Percentiles rank a stretch among this genome's conserved stretches.
These are phyloP conservation scores for Lepidium aucheri DNA, from an alignment of 345 rosid genomes.

Conservation along the genomic window DNA sequence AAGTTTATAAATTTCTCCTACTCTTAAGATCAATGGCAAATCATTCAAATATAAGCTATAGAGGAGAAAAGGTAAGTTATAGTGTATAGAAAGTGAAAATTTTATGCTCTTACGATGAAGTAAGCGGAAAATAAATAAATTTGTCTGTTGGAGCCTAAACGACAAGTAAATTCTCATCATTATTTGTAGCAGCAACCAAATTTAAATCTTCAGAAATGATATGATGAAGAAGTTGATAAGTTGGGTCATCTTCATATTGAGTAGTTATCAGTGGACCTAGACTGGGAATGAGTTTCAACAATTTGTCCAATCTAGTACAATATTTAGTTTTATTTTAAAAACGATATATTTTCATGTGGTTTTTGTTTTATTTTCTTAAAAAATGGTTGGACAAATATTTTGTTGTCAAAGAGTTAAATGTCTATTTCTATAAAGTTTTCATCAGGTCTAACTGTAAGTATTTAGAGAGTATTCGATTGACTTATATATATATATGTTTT, in stretches of 20 bases:
- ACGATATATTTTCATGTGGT: too few relatives aligned
- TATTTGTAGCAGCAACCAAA: not conserved
- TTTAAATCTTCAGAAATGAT: not conserved
- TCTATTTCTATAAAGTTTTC: too few relatives aligned
- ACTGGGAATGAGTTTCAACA: not conserved
- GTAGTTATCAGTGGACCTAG: constrained; percentile 10
- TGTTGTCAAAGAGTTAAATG: too few relatives aligned
- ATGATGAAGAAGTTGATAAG: constrained; percentile 11
- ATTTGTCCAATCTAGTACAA: not conserved
- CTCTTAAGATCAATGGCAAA: not conserved
- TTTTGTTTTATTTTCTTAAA: too few relatives aligned
- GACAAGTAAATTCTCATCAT: not conserved
- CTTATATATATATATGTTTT: too few relatives aligned
- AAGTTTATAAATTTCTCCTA: not conserved
- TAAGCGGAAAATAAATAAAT: not conserved
- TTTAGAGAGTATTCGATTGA: too few relatives aligned
- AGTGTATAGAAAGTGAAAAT: not conserved
- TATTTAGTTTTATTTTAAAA: not conserved
- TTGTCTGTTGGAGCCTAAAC: not conserved
- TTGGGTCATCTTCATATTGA: not conserved
- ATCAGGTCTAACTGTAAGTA: too few relatives aligned
- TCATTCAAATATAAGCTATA: not conserved
- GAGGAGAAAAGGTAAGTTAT: not conserved
- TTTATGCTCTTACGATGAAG: not conserved
- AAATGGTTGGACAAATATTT: too few relatives aligned